Conservation (phyloP, 2,329 filamentous ascomycete species). For the Ophiostoma populinum region DNA sequence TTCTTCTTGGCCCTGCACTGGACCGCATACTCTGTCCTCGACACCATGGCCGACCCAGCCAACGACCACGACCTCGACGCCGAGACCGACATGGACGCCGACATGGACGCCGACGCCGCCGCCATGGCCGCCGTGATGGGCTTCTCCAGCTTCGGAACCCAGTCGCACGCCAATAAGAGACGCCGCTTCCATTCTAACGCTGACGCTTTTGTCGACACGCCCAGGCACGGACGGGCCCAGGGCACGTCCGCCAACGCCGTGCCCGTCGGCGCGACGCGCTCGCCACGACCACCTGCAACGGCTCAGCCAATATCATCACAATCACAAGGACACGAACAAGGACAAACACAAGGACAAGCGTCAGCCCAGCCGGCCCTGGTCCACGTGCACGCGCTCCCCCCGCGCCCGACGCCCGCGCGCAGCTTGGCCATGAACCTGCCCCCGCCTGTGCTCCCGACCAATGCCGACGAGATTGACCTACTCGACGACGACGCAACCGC, state of each 20-base stretch:
- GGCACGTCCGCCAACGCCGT: slow-evolving; percentile 1
- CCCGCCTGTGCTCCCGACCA: slow-evolving; percentile 10
- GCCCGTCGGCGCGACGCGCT: background rate
- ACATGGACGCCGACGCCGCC: slow-evolving; percentile 23
- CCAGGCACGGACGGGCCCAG: slow-evolving; percentile 10
- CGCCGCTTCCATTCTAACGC: slow-evolving; percentile 44
- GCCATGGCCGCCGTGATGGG: slow-evolving; percentile 54
- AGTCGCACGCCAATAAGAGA: slow-evolving; percentile 40
- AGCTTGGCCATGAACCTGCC: slow-evolving; percentile 1
- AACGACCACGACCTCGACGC: background rate
- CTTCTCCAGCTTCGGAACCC: slow-evolving; percentile 51
- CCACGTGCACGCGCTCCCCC: background rate
- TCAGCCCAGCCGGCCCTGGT: slow-evolving; percentile 10
- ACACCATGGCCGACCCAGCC: background rate
- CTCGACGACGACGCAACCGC: slow-evolving; percentile 19
- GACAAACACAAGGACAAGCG: no score
- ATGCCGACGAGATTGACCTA: slow-evolving; percentile 29
- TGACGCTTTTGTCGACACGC: slow-evolving; percentile 28
- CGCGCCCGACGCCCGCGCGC: background rate
- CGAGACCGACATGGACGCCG: slow-evolving; percentile 6
- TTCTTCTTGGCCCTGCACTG: no score
- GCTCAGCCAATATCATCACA: slow-evolving; percentile 7
- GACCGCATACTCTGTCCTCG: background rate
- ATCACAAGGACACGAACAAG: no score
- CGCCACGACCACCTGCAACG: background rate